Base-by-base conservation (phyloP, 441 rosid genomes). In the Croton setiger region DNA sequence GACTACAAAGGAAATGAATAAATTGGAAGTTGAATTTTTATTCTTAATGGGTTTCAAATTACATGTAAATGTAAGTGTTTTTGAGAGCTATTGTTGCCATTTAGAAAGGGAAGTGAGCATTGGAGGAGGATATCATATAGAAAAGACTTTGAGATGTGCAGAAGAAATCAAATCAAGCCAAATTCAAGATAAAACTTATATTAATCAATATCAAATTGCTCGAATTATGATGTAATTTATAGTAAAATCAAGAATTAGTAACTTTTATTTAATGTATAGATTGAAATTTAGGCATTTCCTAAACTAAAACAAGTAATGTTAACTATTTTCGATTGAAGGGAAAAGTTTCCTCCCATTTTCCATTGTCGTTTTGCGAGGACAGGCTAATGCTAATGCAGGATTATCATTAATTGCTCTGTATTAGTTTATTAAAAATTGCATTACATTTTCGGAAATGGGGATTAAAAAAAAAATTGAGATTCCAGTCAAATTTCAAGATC, bases 51-150 rank as follows among this genome's bases (percentile, higher is more conserved):
- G 93, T 15, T 93, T 93, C 83, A 91, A 83, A 59, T 56, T 93
- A 76, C 96, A 91, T 76, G 98, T 93, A 58, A 93, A 91, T 77
- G 86, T 89, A 45, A 84, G 93, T 57, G 97, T 91, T 56, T 93
- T 89, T 67, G 93, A 89, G 86, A 89, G 98, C 66, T 93, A 93
- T 11, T 91, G 97, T 64, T 74, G 89, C 64, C 97, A 93, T 68
- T 64, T 93, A 49, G 96, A 93, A 65, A 87, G 98, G 72, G 98
- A 89, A 80, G 97, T 89, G 18, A 80, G 94, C 68, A 76, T 83
- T 15, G 97, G 94, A 44, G 97, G 98, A 62, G 96, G 97, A 4
- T 89, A 89, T 71, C 97, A 91, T 13, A 89, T 93, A 31, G 98
- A 93, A 75, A 86, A 73, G 67, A 87, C 97, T 9, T 67, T 93